These are phyloP conservation scores for Gnetum montanum DNA, from an alignment of 75 land plant genomes.

Conservation along the genomic window DNA sequence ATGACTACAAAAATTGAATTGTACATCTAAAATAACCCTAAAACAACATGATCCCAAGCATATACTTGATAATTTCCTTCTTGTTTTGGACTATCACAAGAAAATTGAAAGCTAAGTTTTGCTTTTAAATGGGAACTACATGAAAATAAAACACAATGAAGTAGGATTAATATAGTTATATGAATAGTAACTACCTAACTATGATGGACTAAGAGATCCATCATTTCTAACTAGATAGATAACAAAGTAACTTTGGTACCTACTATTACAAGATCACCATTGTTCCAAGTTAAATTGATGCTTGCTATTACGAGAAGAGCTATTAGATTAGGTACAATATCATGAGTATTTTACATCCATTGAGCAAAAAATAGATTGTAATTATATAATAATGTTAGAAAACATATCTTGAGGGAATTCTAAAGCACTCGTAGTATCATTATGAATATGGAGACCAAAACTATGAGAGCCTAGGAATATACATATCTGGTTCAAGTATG, in stretches of 20 bases:
- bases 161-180: not conserved
- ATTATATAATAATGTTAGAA: not conserved
- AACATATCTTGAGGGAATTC: conserved; percentile 9
- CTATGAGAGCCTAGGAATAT: conserved; percentile 1
- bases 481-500: conserved; percentile 2
- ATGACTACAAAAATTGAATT: too few relatives aligned
- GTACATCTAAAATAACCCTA: too few relatives aligned
- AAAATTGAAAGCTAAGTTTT: conserved; percentile 1
- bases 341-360: conserved; percentile 11
- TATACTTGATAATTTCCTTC: not conserved
- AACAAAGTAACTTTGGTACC: not conserved
- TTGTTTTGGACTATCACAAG: not conserved
- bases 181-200: conserved; percentile 1
- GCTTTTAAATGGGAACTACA: not conserved
- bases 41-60: not conserved
- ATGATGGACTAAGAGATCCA: not conserved
- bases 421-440: conserved; percentile 6
- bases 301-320: not conserved
- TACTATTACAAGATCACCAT: not conserved
- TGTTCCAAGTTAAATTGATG: not conserved
- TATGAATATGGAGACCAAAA: conserved; percentile 8
- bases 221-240: not conserved
- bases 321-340: not conserved
- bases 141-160: not conserved
- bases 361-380: conserved; percentile 3